These are phyloP conservation scores for Pichia terricola DNA, from an alignment of 1,139 yeast genomes.

Conservation along the genomic window DNA sequence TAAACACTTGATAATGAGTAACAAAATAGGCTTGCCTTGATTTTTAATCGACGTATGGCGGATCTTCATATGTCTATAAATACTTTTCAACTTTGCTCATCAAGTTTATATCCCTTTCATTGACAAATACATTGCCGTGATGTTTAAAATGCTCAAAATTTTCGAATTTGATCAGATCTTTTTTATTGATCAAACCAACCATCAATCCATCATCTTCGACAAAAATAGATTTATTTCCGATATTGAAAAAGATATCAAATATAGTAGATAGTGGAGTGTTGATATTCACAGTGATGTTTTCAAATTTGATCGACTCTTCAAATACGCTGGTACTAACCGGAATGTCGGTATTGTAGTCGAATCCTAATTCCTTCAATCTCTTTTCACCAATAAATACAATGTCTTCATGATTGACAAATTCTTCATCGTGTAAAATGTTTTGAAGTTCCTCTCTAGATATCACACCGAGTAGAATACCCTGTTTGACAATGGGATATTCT, in stretches of 20 bases:
- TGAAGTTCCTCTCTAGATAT: background rate
- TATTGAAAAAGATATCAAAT: slow-evolving; percentile 59
- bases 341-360: background rate
- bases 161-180: slow-evolving; percentile 55
- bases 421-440: background rate
- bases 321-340: slow-evolving; percentile 18
- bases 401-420: slow-evolving; percentile 6
- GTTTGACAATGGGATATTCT: slow-evolving; percentile 8
- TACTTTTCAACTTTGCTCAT: no score
- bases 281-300: slow-evolving; percentile 56
- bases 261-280: slow-evolving; percentile 52
- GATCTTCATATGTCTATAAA: no score
- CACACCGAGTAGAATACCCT: slow-evolving; percentile 5
- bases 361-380: slow-evolving; percentile 7
- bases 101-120: slow-evolving; percentile 13
- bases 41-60: no score
- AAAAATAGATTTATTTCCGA: slow-evolving; percentile 72
- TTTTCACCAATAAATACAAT: slow-evolving; percentile 18
- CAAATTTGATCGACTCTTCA: slow-evolving; percentile 38
- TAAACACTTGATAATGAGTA: no score
- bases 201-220: slow-evolving; percentile 48
- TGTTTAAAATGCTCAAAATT: slow-evolving; percentile 19
- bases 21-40: no score
- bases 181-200: slow-evolving; percentile 56
- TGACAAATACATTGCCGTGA: slow-evolving; percentile 21